Evolutionary conservation across 768 basidiomycete genomes (phyloP).

Genomic region (Phylloporus arenicola): DNA sequence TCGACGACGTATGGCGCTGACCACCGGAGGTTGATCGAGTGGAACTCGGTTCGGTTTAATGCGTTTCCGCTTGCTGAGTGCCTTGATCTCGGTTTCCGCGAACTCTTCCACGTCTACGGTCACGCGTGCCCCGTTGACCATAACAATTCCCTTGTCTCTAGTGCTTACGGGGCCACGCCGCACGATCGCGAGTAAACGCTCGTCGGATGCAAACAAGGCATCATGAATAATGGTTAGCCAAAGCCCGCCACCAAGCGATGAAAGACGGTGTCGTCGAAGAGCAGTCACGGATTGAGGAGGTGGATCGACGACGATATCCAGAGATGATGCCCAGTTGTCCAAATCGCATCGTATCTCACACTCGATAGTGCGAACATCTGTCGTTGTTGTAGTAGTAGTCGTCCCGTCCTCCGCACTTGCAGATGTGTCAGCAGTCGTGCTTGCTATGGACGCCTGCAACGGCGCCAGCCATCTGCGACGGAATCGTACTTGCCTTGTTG

Average conservation of each 20-base stretch:
- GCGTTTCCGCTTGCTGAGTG: slow-evolving; percentile 76
- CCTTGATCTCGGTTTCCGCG: slow-evolving; percentile 79
- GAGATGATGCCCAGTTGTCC: slow-evolving; percentile 77
- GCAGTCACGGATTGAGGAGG: slow-evolving; percentile 81
- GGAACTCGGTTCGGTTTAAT: slow-evolving; percentile 83
- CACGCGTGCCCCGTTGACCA: slow-evolving; percentile 84
- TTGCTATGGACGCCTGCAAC: slow-evolving; percentile 56
- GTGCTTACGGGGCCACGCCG: slow-evolving; percentile 56
- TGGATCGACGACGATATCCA: slow-evolving; percentile 91
- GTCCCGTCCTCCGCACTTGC: slow-evolving; percentile 17
- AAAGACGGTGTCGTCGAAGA: slow-evolving; percentile 81
- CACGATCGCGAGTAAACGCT: slow-evolving; percentile 69
- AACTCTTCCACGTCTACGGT: slow-evolving; percentile 87
- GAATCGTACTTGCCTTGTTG: slow-evolving; percentile 82
- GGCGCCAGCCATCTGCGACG: slow-evolving; percentile 86
- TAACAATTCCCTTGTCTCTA: slow-evolving; percentile 77
- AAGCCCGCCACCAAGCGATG: slow-evolving; percentile 81
- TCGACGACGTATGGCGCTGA: slow-evolving; percentile 62
- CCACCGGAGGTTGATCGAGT: slow-evolving; percentile 86
- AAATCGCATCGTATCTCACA: slow-evolving; percentile 90
- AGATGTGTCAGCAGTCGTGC: slow-evolving; percentile 1
- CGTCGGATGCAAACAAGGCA: slow-evolving; percentile 67
- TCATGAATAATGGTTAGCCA: slow-evolving; percentile 94
- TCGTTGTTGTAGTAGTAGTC: slow-evolving; percentile 8
- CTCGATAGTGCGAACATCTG: slow-evolving; percentile 55